A percentile compares a stretch with the other conserved stretches of the same genome.
These are phyloP conservation scores for Orbilia oligospora DNA, from an alignment of 2,329 filamentous ascomycete genomes.

Conservation along the genomic window DNA sequence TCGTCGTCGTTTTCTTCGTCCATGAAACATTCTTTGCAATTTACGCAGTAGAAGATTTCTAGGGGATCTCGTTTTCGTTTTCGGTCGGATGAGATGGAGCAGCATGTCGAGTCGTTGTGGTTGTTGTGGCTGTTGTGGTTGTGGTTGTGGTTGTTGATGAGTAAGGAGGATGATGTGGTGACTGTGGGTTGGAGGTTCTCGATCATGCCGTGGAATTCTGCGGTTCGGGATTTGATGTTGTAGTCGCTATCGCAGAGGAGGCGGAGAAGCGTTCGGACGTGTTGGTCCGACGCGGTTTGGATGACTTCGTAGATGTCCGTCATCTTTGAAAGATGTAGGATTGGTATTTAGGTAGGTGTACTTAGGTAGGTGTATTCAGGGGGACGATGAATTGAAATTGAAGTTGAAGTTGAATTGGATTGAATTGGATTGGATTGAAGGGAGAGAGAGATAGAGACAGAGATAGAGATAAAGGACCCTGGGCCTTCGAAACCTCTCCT, in stretches of 20 bases:
- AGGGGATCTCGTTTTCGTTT: conserved; percentile 35
- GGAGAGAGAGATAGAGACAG: neutral
- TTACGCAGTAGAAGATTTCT: conserved; percentile 49
- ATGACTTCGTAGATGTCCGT: conserved; percentile 56
- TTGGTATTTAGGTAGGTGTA: too few species aligned
- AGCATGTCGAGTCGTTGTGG: neutral
- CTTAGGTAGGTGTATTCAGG: too few species aligned
- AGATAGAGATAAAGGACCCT: neutral
- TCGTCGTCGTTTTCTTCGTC: conserved; percentile 48
- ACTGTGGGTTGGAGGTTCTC: conserved; percentile 20
- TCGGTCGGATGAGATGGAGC: conserved; percentile 14
- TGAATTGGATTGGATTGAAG: neutral
- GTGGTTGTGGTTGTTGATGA: neutral
- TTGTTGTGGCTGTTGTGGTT: neutral
- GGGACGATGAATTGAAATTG: too few species aligned
- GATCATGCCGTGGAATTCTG: conserved; percentile 37
- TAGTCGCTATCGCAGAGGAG: conserved; percentile 54
- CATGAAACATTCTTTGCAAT: conserved; percentile 51
- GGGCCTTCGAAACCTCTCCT: conserved; percentile 8
- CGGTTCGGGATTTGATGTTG: conserved; percentile 31
- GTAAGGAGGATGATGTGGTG: neutral
- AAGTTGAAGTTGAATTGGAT: too few species aligned
- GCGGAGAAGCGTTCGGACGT: conserved; percentile 55
- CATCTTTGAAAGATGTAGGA: conserved; percentile 17
- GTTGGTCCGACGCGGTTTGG: conserved; percentile 53